These are phyloP conservation scores for Dactylellina sp. DNA, from an alignment of 2,329 filamentous ascomycete genomes.

Conservation along the genomic window DNA sequence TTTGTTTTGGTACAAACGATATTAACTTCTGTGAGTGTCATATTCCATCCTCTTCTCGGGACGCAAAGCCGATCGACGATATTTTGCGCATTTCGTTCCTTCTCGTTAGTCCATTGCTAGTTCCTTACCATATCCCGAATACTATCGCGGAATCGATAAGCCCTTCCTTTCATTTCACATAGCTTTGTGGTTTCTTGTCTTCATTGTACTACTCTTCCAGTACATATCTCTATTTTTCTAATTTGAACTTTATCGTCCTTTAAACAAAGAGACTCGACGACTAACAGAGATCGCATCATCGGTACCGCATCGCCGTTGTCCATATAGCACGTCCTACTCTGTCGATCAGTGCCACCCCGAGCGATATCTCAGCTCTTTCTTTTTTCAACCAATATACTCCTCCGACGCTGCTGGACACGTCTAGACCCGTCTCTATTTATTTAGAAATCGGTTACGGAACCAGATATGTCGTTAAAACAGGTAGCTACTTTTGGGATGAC, in stretches of 20 bases:
- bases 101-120: not conserved
- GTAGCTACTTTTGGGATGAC: slow-evolving; percentile 63
- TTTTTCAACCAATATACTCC: not conserved
- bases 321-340: too few species aligned
- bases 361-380: not conserved
- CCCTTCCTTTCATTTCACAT: too few species aligned
- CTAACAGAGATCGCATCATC: too few species aligned
- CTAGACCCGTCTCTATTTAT: not conserved
- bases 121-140: not conserved
- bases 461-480: slow-evolving; percentile 72
- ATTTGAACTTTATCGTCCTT: too few species aligned
- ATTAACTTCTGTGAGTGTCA: slow-evolving; percentile 8
- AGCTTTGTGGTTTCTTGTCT: too few species aligned
- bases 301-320: too few species aligned
- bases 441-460: not conserved
- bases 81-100: not conserved
- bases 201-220: too few species aligned
- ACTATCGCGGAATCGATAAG: not conserved
- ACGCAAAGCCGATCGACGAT: slow-evolving; percentile 23
- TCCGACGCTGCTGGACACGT: slow-evolving; percentile 37
- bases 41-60: not conserved
- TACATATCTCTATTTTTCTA: too few species aligned
- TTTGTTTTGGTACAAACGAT: slow-evolving; percentile 4
- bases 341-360: too few species aligned
- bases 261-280: too few species aligned